Base-by-base conservation (phyloP, 345 rosid genomes). In the Eucalyptus viminalis region DNA sequence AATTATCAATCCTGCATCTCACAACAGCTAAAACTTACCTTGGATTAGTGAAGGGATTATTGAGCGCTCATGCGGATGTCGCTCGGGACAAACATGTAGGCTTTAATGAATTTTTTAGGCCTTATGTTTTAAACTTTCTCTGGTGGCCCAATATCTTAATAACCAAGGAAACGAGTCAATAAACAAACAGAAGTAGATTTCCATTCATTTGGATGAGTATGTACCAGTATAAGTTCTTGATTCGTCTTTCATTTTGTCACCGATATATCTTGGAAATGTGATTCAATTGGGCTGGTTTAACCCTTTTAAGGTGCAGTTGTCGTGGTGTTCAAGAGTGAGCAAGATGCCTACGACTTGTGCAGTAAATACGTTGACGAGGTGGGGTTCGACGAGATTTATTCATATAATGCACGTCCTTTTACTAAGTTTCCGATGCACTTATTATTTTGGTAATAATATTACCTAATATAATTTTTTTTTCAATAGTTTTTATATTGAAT, bases 11-110 rank as follows among this genome's bases (percentile, higher is more conserved):
- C 54, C 54, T 51, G 54, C 54, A 51, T 51, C 54, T 17, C 54
- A 51, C 0, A 51, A 51, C 54, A 51, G 54, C 54, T 17, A 51
- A 51, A 51, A 51, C 54, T 51, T 51, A 51, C 0, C 54, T 51
- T 51, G 54, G 54, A 51, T 51, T 51, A 51, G 54, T 51, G 54
- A 51, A 51, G 54, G 7, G 54, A 0, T 22, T 7, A 0, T 51
- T 51, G 22, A 51, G 54, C 54, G 54, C 54, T 51, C 2, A 16
- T 1, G 54, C 0, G 54, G 22, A 51, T 0, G 22, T 51, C 22
- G 54, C 54, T 17, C 54, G 54, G 54, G 17, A 51, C 54, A 51
- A 51, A 17, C 54, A 51, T 51, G 54, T 17, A 4, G 54, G 54
- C 69, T 62, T 62, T 62, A 27, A 62, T 27, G 34, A 62, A 62